phyloP scores from a whole-genome alignment of 306 rosid genomes.

The Amphicarpaea edgeworthii region DNA sequence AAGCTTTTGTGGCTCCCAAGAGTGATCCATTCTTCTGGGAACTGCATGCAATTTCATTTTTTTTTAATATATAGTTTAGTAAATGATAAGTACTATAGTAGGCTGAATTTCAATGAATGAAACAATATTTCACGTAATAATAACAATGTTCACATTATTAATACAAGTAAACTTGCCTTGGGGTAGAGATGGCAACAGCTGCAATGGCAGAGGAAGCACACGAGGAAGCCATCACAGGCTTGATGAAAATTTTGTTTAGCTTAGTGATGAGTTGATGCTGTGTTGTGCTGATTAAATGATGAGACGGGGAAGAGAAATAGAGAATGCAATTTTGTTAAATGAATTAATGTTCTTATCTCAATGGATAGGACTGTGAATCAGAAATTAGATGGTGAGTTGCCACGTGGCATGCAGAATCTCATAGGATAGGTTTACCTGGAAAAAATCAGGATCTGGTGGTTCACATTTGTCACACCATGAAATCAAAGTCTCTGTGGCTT shows the following conservation, averaged over 20 bases:
- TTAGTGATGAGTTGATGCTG: slow-evolving; percentile 1
- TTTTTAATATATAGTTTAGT: background rate
- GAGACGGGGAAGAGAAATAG: slow-evolving; percentile 7
- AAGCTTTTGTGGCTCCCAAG: slow-evolving; percentile 45
- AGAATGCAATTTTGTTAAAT: slow-evolving; percentile 38
- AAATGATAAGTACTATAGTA: background rate
- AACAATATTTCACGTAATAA: background rate
- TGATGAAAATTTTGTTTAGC: slow-evolving; percentile 16
- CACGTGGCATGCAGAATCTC: slow-evolving; percentile 49
- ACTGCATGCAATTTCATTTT: slow-evolving; percentile 39
- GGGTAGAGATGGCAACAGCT: slow-evolving; percentile 51
- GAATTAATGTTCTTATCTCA: slow-evolving; percentile 43
- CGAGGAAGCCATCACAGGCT: slow-evolving; percentile 45
- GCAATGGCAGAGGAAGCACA: slow-evolving; percentile 57
- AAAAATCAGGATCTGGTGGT: slow-evolving; percentile 47
- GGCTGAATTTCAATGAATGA: slow-evolving; percentile 17
- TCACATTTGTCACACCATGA: slow-evolving; percentile 33
- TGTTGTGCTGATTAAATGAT: slow-evolving; percentile 8
- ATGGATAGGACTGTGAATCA: slow-evolving; percentile 49
- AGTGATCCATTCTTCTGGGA: slow-evolving; percentile 53
- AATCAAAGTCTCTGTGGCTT: slow-evolving; percentile 32
- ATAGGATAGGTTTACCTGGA: slow-evolving; percentile 45
- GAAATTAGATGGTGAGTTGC: slow-evolving; percentile 26
- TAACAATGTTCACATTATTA: background rate
- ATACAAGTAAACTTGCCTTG: slow-evolving; percentile 45